Evolutionary conservation across 1,139 yeast genomes (phyloP).

Genomic region (Suhomyces yuchorum): DNA sequence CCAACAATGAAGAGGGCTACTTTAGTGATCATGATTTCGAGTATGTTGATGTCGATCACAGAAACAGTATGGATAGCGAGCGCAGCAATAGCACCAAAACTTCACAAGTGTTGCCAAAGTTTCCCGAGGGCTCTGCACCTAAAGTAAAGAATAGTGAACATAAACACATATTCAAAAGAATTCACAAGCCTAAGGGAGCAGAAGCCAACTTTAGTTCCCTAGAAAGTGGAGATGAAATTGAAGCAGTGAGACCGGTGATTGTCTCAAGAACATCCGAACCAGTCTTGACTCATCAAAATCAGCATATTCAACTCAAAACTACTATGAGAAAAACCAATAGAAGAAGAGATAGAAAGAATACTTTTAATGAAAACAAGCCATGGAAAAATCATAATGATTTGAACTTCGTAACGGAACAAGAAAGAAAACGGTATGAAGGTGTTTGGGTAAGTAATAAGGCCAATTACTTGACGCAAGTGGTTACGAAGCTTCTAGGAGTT

Average conservation of each 20-base stretch:
- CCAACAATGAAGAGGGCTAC: constrained; percentile 16
- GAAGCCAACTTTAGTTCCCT: constrained; percentile 20
- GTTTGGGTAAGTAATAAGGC: constrained; percentile 91
- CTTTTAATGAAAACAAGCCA: constrained; percentile 87
- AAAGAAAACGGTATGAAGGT: constrained; percentile 87
- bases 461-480: constrained; percentile 50
- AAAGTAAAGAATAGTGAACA: constrained; percentile 11
- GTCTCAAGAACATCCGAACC: constrained; percentile 14
- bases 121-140: constrained; percentile 14
- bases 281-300: constrained; percentile 14
- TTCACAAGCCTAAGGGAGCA: constrained; percentile 20
- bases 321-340: constrained; percentile 67
- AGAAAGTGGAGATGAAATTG: constrained; percentile 20
- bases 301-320: constrained; percentile 52
- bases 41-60: constrained; percentile 6
- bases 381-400: constrained; percentile 87
- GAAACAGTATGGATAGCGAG: constrained; percentile 9
- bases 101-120: constrained; percentile 17
- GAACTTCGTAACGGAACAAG: constrained; percentile 63
- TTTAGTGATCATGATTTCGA: constrained; percentile 11
- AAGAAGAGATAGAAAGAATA: constrained; percentile 41
- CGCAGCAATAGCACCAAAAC: constrained; percentile 11
- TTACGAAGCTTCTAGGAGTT: constrained; percentile 38
- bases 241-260: constrained; percentile 6
- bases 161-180: constrained; percentile 16